phyloP scores from a whole-genome alignment of 768 basidiomycete species.

The Polyporus arcularius region DNA sequence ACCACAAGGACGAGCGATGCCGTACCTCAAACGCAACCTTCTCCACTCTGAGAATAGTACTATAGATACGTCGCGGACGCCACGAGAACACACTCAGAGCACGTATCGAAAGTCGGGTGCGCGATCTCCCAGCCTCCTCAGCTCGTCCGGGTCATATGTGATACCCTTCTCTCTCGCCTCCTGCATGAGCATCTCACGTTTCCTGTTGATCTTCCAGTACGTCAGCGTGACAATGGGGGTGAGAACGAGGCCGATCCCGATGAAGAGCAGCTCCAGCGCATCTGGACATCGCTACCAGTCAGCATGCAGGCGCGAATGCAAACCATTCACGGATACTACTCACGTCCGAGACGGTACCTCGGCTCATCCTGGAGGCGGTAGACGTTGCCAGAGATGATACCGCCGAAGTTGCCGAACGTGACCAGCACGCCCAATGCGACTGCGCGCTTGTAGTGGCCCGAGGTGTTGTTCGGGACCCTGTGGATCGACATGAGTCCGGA shows the following conservation, averaged over 20 bases:
- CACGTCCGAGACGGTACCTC: constrained; percentile 63
- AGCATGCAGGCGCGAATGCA: background rate
- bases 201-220: constrained; percentile 58
- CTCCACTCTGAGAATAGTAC: too few relatives aligned
- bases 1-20: too few relatives aligned
- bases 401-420: constrained; percentile 65
- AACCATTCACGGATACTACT: constrained; percentile 25
- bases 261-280: constrained; percentile 65
- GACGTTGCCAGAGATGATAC: constrained; percentile 64
- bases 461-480: constrained; percentile 58
- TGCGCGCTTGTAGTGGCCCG: constrained; percentile 70
- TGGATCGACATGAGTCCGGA: background rate
- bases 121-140: constrained; percentile 53
- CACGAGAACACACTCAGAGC: constrained; percentile 14
- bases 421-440: constrained; percentile 72
- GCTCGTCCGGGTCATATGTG: constrained; percentile 26
- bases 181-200: constrained; percentile 47
- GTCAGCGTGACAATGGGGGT: constrained; percentile 48
- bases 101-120: constrained; percentile 66
- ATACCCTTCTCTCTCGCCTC: constrained; percentile 25
- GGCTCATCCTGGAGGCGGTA: constrained; percentile 62
- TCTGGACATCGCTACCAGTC: constrained; percentile 37
- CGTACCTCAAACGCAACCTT: too few relatives aligned
- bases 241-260: constrained; percentile 60
- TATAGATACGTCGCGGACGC: too few relatives aligned